A percentile compares a stretch with the other conserved stretches of the same genome.
These are phyloP conservation scores for Phytopythium sindhum DNA, from an alignment of 352 stramenopile genomes.

Conservation along the genomic window DNA sequence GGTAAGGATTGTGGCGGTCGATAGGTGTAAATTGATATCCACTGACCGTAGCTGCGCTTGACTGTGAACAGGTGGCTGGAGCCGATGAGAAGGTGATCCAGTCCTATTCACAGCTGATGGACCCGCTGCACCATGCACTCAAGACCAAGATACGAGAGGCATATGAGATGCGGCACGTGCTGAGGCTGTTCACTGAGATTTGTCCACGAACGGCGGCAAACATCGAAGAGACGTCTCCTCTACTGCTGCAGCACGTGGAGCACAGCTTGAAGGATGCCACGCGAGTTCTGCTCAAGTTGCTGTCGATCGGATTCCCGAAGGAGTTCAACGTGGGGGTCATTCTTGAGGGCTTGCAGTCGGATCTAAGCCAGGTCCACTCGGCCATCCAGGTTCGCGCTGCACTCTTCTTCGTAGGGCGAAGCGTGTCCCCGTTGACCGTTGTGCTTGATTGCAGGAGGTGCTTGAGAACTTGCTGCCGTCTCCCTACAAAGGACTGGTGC, in stretches of 20 bases:
- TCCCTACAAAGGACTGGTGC: slow-evolving; percentile 62
- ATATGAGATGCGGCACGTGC: slow-evolving; percentile 74
- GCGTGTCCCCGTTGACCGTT: background rate
- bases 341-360: slow-evolving; percentile 70
- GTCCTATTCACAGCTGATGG: slow-evolving; percentile 50
- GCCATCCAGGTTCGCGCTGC: slow-evolving; percentile 53
- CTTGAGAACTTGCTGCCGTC: slow-evolving; percentile 78
- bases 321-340: slow-evolving; percentile 83
- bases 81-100: slow-evolving; percentile 58
- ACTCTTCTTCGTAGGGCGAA: background rate
- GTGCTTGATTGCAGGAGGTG: slow-evolving; percentile 43
- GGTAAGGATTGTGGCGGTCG: slow-evolving; percentile 23
- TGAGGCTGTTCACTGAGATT: slow-evolving; percentile 71
- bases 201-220: slow-evolving; percentile 62
- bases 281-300: slow-evolving; percentile 70
- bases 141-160: slow-evolving; percentile 66
- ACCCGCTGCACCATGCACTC: slow-evolving; percentile 58
- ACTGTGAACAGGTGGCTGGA: slow-evolving; percentile 32
- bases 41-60: background rate
- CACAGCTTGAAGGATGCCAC: slow-evolving; percentile 71
- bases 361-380: slow-evolving; percentile 68
- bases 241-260: slow-evolving; percentile 77
- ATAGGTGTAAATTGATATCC: background rate
- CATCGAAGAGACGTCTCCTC: slow-evolving; percentile 71
- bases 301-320: slow-evolving; percentile 77